Evolutionary conservation across 805 yeast species (phyloP), one percentile per base, ranked within the genome.

Genomic region (Metschnikowia cubensis): DNA sequence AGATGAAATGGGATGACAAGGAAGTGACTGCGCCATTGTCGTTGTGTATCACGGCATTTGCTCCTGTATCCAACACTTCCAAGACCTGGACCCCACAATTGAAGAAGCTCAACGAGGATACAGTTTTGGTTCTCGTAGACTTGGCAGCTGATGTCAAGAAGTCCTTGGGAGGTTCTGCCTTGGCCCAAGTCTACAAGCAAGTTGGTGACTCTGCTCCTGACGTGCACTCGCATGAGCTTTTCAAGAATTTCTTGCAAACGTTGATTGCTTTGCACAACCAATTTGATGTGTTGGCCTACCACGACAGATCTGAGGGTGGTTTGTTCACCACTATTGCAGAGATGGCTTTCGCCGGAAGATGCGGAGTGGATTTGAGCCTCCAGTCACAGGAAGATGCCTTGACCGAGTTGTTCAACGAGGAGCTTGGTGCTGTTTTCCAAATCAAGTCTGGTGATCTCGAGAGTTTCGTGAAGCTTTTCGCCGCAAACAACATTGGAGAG

Each of bases 301-400:
- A 94, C 65, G 99, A 94, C 69, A 79, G 92, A 62, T 88, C 96
- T 20, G 99, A 94, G 68, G 99, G 99, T 79, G 99, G 99, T 65
- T 75, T 92, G 63, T 73, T 91, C 51, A 84, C 87, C 40, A 84
- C 98, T 8, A 74, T 88, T 42, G 72, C 86, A 40, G 99, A 94
- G 74, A 94, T 94, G 98, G 96, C 97, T 0, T 94, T 94, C 72
- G 96, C 98, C 41, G 91, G 92, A 32, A 84, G 97, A 73, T 80
- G 83, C 47, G 99, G 99, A 56, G 65, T 91, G 50, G 78, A 83
- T 47, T 71, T 91, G 48, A 66, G 70, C 35, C 52, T 85, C 35
- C 60, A 64, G 17, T 66, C 71, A 10, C 62, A 61, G 25, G 74
- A 73, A 22, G 79, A 76, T 52, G 69, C 74, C 11, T 73, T 83